Evolutionary conservation across 352 stramenopile genomes (phyloP).

Genomic region (Phytophthora sansomeana): DNA sequence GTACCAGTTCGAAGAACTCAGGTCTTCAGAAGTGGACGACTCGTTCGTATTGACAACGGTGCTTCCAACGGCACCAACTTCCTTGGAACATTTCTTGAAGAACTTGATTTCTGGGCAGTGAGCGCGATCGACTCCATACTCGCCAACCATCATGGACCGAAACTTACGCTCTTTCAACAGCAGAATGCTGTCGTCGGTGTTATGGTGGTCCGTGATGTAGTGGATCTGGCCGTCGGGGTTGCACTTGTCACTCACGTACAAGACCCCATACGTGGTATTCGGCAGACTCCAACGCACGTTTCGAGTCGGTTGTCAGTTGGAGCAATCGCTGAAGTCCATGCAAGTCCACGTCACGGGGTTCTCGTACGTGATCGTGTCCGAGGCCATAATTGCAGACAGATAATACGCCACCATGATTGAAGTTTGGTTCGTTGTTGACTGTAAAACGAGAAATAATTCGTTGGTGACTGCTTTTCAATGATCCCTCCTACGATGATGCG

Average conservation of each 20-base stretch:
- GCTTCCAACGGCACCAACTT: neutral
- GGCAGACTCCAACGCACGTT: neutral
- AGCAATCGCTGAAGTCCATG: neutral
- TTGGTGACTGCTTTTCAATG: too few relatives aligned
- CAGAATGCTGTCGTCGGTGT: neutral
- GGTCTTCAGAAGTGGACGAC: too few relatives aligned
- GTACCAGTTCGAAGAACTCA: neutral
- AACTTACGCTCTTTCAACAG: neutral
- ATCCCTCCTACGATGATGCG: neutral
- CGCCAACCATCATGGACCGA: neutral
- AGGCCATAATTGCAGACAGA: neutral
- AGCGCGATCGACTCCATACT: too few relatives aligned
- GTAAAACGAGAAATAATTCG: neutral
- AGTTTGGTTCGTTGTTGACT: neutral
- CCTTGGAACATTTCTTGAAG: neutral
- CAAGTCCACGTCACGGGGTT: constrained; percentile 1
- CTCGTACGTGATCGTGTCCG: neutral
- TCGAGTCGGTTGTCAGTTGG: neutral
- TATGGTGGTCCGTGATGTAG: neutral
- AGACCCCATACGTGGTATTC: neutral
- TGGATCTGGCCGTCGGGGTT: neutral
- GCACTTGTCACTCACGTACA: constrained; percentile 4
- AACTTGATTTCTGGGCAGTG: too few relatives aligned
- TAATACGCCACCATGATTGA: neutral
- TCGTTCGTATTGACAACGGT: neutral